Conservation (phyloP, 768 basidiomycete species). For the Boletus subparvulus region DNA sequence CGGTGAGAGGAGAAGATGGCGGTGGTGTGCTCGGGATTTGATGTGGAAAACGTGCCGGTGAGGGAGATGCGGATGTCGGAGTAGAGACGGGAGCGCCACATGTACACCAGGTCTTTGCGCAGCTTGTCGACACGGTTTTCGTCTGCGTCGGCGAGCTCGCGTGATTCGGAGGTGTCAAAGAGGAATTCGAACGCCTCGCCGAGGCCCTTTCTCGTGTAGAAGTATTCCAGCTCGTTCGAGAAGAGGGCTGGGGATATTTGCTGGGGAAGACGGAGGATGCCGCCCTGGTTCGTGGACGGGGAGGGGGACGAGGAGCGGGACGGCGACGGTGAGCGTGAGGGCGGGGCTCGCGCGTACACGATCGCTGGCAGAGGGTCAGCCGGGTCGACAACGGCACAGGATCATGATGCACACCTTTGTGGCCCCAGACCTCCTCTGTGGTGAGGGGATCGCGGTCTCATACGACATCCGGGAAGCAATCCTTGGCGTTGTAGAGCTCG, state of each 20-base stretch:
- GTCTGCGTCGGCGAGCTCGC: conserved; percentile 46
- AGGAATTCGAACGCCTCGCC: conserved; percentile 87
- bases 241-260: conserved; percentile 79
- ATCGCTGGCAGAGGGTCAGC: conserved; percentile 59
- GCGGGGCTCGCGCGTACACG: conserved; percentile 92
- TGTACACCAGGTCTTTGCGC: conserved; percentile 90
- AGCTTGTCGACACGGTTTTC: conserved; percentile 76
- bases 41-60: conserved; percentile 63
- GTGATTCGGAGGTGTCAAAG: conserved; percentile 57
- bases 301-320: conserved; percentile 47
- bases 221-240: conserved; percentile 86
- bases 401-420: conserved; percentile 71
- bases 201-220: conserved; percentile 90
- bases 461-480: conserved; percentile 95
- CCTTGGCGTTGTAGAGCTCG: conserved; percentile 76
- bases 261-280: conserved; percentile 61
- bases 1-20: conserved; percentile 90
- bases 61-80: conserved; percentile 87
- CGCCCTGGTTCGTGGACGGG: conserved; percentile 40
- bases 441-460: conserved; percentile 75
- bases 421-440: conserved; percentile 76
- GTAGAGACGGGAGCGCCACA: conserved; percentile 95
- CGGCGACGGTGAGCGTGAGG: conserved; percentile 54
- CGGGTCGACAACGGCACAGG: not conserved
- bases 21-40: conserved; percentile 66